phyloP scores from a whole-genome alignment of 768 basidiomycete species.

The Lentinula boryana region DNA sequence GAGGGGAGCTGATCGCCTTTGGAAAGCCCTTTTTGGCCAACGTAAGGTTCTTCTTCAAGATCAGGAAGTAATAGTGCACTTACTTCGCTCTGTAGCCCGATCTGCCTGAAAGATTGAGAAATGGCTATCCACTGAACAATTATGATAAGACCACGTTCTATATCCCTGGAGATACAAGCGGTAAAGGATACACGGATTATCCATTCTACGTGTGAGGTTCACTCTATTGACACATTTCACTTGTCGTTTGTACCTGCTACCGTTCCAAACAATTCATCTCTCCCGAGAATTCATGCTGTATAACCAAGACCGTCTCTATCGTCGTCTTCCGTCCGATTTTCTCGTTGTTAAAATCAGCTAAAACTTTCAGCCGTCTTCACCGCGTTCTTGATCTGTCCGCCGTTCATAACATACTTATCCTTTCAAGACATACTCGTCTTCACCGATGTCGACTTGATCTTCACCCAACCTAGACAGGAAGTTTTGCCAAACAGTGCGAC shows the following conservation, averaged over 20 bases:
- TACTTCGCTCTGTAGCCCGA: conserved; percentile 19
- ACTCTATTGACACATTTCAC: too few relatives aligned
- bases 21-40: conserved; percentile 28
- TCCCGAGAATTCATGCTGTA: conserved; percentile 27
- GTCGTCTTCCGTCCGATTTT: conserved; percentile 22
- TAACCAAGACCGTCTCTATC: conserved; percentile 25
- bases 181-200: conserved; percentile 28
- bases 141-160: conserved; percentile 17
- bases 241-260: too few relatives aligned
- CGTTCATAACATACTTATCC: conserved; percentile 9
- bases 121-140: conserved; percentile 16
- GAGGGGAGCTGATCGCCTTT: conserved; percentile 17
- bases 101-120: conserved; percentile 16
- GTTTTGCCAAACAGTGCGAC: background rate
- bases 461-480: conserved; percentile 6
- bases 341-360: conserved; percentile 17
- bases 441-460: background rate
- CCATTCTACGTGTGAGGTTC: conserved; percentile 11
- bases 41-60: conserved; percentile 16
- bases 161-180: conserved; percentile 7
- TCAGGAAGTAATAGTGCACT: background rate
- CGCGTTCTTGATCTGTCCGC: conserved; percentile 14
- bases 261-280: background rate
- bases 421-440: conserved; percentile 8
- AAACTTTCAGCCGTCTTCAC: conserved; percentile 13